Base-by-base conservation (phyloP, 495 filamentous ascomycete genomes). In the Elasticomyces elasticus region DNA sequence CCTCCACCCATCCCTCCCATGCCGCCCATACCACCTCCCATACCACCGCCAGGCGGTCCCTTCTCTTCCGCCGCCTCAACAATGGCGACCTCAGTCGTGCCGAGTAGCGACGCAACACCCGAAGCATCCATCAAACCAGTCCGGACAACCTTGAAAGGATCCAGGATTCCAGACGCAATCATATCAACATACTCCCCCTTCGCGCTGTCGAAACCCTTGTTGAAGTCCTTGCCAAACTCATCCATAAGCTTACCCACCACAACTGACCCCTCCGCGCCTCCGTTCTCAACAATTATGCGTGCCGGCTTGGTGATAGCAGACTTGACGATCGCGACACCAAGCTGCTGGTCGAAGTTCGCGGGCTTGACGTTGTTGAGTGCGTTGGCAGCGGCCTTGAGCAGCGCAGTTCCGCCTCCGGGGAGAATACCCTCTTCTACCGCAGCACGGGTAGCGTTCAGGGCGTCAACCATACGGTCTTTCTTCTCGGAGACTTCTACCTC, bases 401-500 rank as follows among this genome's bases (percentile, higher is more conserved):
- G 84, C 66, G 89, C 92, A 65, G 92, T 98, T 69, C 92, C 92
- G 80, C 92, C 92, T 75, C 92, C 92, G 58, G 92, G 92, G 40
- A 98, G 81, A 71, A 98, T 98, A 74, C 92, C 92, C 71, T 96
- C 88, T 79, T 98, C 92, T 61, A 98, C 92, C 61, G 92, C 92
- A 63, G 92, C 92, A 64, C 92, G 92, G 60, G 94, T 98, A 63
- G 92, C 92, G 72, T 98, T 98, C 52, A 98, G 80, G 45, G 92
- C 92, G 72, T 98, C 92, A 47, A 97, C 90, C 61, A 97, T 94
- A 62, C 92, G 88, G 71, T 98, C 92, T 79, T 98, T 98, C 88
- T 98, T 98, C 82, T 98, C 92, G 60, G 87, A 80, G 56, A 98
- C 92, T 77, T 98, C 92, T 60, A 98, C 91, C 75, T 98, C 92